Evolutionary conservation across 495 filamentous ascomycete species (phyloP).

Genomic region (Penicillium soppii): DNA sequence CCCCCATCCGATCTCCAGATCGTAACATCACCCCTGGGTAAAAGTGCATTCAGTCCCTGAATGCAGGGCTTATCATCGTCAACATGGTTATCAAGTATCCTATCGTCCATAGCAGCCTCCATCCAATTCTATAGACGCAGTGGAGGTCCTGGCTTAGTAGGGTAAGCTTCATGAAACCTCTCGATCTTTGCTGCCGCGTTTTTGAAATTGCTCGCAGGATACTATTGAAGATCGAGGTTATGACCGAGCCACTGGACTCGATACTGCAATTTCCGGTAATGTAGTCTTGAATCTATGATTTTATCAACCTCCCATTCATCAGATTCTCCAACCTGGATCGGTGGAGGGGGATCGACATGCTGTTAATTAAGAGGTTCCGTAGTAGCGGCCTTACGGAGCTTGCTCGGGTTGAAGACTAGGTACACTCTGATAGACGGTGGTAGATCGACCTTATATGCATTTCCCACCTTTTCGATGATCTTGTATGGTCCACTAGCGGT

Average conservation of each 20-base stretch:
- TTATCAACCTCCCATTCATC: slow-evolving; percentile 12
- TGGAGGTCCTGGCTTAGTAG: not conserved
- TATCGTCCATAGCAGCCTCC: too few species aligned
- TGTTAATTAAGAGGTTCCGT: not conserved
- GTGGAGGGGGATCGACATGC: not conserved
- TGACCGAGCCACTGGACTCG: not conserved
- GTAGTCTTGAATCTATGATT: too few species aligned
- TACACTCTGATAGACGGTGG: slow-evolving; percentile 5
- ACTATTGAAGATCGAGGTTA: slow-evolving; percentile 4
- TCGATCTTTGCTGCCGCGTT: too few species aligned
- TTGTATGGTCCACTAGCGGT: too few species aligned
- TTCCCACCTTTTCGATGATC: too few species aligned
- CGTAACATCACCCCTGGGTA: too few species aligned
- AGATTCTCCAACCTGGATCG: not conserved
- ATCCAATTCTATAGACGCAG: not conserved
- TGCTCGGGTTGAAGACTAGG: slow-evolving; percentile 12
- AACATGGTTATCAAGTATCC: too few species aligned
- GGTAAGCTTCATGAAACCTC: not conserved
- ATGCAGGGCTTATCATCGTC: too few species aligned
- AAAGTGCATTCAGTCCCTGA: too few species aligned
- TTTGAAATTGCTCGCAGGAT: slow-evolving; percentile 7
- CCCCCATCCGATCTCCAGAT: too few species aligned
- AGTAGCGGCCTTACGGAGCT: not conserved
- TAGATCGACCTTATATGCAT: too few species aligned
- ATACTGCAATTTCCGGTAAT: slow-evolving; percentile 10